These are phyloP conservation scores for Panellus pusillus DNA, from an alignment of 768 basidiomycete genomes.

Conservation along the genomic window DNA sequence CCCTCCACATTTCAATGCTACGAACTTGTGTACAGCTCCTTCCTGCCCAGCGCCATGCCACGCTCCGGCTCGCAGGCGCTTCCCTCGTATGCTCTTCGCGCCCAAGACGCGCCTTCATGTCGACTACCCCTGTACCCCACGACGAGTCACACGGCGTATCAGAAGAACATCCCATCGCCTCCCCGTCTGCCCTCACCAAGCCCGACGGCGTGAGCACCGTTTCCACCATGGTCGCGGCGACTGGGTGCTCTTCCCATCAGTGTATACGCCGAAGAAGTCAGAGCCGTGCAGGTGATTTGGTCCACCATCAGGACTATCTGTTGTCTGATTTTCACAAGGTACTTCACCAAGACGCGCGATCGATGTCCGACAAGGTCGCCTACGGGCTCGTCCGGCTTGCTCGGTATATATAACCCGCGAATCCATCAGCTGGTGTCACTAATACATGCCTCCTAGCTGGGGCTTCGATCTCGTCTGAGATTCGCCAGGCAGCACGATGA, in stretches of 20 bases:
- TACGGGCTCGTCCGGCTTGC: constrained; percentile 56
- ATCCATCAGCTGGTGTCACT: constrained; percentile 2
- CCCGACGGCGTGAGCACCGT: constrained; percentile 53
- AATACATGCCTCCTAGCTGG: constrained; percentile 35
- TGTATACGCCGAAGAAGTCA: constrained; percentile 79
- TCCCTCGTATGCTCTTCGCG: background rate
- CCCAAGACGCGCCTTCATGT: constrained; percentile 9
- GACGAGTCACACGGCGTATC: background rate
- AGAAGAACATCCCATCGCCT: background rate
- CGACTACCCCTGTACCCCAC: background rate
- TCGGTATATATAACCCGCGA: constrained; percentile 34
- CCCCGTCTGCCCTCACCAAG: constrained; percentile 31
- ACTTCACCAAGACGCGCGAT: constrained; percentile 63
- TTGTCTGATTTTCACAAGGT: constrained; percentile 46
- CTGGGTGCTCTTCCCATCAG: constrained; percentile 94
- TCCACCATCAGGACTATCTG: background rate
- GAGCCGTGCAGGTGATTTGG: constrained; percentile 60
- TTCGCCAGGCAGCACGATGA: constrained; percentile 62
- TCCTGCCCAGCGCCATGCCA: constrained; percentile 10
- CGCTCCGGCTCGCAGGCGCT: background rate
- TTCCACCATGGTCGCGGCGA: constrained; percentile 64
- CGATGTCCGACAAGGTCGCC: constrained; percentile 73
- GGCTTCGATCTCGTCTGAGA: constrained; percentile 79
- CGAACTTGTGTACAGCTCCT: background rate
- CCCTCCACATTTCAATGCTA: too few relatives aligned